A percentile compares a stretch with the other conserved stretches of the same genome.
Evolutionary conservation across 352 stramenopile genomes (phyloP).

Genomic region (Thraustotheca clavata): DNA sequence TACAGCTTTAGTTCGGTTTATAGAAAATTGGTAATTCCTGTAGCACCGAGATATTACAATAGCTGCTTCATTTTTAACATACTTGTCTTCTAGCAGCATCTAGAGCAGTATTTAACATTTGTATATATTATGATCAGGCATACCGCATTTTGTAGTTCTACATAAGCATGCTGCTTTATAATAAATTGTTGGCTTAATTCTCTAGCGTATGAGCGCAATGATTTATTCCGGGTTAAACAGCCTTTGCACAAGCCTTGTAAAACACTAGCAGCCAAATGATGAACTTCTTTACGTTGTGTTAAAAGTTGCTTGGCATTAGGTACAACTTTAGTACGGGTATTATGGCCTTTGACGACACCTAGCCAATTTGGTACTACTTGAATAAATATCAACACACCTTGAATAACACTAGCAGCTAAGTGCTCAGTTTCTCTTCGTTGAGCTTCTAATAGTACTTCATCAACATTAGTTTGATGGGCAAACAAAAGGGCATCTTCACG

Average conservation of each 20-base stretch:
- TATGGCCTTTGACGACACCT: neutral
- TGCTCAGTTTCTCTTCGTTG: neutral
- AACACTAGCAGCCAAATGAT: conserved; percentile 3
- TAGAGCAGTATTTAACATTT: neutral
- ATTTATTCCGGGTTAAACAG: conserved; percentile 23
- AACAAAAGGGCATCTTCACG: neutral
- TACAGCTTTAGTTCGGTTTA: neutral
- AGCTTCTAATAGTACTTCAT: neutral
- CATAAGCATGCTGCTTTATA: conserved; percentile 39
- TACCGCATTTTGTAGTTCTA: conserved; percentile 40
- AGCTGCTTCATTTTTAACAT: too few species aligned
- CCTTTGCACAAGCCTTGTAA: conserved; percentile 18
- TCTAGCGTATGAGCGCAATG: conserved; percentile 27
- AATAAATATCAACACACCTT: neutral
- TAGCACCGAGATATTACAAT: too few species aligned
- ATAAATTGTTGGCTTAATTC: conserved; percentile 54
- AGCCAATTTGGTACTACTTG: neutral
- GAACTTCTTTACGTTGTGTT: neutral
- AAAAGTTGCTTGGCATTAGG: neutral
- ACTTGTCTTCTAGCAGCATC: neutral
- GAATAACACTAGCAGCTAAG: neutral
- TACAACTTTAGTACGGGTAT: neutral
- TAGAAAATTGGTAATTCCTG: too few species aligned
- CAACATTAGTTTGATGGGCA: neutral
- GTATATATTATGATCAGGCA: neutral